Base-by-base conservation (phyloP, 495 filamentous ascomycete genomes). In the Poronia punctata region DNA sequence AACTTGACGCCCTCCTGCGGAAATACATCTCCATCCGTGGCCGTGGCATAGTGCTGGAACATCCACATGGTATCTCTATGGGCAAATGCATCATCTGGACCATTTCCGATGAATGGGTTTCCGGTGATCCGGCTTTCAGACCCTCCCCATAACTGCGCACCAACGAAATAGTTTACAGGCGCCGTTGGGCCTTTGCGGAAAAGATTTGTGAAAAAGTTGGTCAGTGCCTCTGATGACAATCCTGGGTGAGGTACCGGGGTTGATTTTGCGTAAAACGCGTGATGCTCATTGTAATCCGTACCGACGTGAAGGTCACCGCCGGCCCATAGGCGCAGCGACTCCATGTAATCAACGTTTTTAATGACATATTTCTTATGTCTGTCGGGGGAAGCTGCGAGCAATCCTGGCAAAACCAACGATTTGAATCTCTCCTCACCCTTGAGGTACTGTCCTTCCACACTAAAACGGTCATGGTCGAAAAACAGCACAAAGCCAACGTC, bases 121-220 rank as follows among this genome's bases (percentile, higher is more conserved):
- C 43, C 38, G 36, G 60, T 64, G 48, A 76, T 71, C 21, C 57
- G 55, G 35, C 60, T 66, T 34, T 59, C 52, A 6, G 45, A 35
- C 5, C 71, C 73, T 7, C 72, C 72, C 37, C 71, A 74, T 11
- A 76, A 57, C 34, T 73, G 59, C 5, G 62, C 40, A 25, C 73
- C 57, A 27, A 62, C 49, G 38, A 53, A 74, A 55, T 67, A 73
- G 7, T 37, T 22, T 11, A 56, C 23, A 0, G 45, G 39, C 2
- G 45, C 35, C 1, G 3, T 3, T 6, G 34, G 4, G 14, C 41
- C 51, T 21, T 42, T 6, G 21, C 42, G 10, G 8, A 40, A 19
- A 20, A 52, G 51, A 43, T 66, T 66, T 20, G 33, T 45, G 47
- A 68, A 72, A 45, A 64, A 70, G 35, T 35, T 49, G 9, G 24